Conservation (phyloP, 345 rosid genomes). For the Orychophragmus violaceus region DNA sequence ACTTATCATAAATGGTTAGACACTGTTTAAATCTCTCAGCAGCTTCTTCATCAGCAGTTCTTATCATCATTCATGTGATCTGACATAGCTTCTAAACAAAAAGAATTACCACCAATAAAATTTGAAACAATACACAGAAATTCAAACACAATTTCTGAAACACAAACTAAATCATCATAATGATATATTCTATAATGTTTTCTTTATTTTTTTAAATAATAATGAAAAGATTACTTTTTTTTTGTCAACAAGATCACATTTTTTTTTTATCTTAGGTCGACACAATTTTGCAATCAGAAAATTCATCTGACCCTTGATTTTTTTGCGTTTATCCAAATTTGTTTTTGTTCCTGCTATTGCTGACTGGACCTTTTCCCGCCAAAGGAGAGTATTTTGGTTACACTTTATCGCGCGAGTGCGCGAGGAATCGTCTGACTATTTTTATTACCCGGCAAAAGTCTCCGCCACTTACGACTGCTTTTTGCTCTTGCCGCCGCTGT, state of each 20-base stretch:
- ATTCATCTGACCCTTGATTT: no score
- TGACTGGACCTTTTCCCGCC: background rate
- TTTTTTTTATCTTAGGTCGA: no score
- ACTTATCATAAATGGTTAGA: no score
- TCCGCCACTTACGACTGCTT: background rate
- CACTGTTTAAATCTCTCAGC: no score
- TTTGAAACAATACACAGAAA: background rate
- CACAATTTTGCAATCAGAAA: no score
- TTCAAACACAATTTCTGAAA: background rate
- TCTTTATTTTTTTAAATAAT: no score
- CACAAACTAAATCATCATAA: background rate
- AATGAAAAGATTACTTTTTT: no score
- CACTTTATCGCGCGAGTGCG: no score
- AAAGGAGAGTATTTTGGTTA: background rate
- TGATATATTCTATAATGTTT: no score
- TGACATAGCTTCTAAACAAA: background rate
- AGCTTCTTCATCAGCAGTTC: background rate
- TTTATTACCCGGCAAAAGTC: background rate
- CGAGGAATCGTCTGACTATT: background rate
- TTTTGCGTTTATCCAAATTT: no score
- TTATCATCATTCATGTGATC: background rate
- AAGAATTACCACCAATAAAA: background rate
- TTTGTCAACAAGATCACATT: no score
- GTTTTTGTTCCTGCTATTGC: background rate
- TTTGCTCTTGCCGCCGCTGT: background rate